Base-by-base conservation (phyloP, 768 basidiomycete genomes). In the Melanogaster broomeanus region DNA sequence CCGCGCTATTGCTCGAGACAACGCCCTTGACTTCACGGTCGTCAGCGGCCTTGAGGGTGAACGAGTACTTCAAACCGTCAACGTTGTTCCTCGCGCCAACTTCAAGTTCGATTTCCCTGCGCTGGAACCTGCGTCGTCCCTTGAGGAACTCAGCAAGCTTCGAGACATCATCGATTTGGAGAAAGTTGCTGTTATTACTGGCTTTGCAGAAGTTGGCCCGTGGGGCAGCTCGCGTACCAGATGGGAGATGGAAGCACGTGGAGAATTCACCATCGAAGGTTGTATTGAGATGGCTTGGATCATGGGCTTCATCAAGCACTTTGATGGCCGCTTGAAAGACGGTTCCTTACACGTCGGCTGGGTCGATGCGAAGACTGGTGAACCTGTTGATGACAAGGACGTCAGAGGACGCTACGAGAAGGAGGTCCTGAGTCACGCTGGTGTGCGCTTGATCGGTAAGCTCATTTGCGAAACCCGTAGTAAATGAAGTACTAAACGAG, bases 201-300 rank as follows among this genome's bases (percentile, higher is more conserved):
- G 97, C 55, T 98, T 92, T 68, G 96, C 90, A 28, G 97, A 99
- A 70, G 93, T 98, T 45, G 90, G 97, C 2, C 97, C 97, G 12
- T 99, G 96, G 95, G 97, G 97, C 58, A 94, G 92, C 65, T 90
- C 96, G 15, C 85, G 97, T 52, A 99, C 97, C 3, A 85, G 97
- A 52, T 99, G 97, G 97, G 97, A 99, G 75, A 98, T 99, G 94
- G 97, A 99, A 68, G 95, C 94, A 41, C 81, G 85, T 41, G 96
- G 97, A n/a, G 87, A 96, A 64, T 88, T 98, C 71, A 94, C 95
- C 2, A 95, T 98, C 61, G 89, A 97, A 69, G 97, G 97, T 18
- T 93, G 92, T 64, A 97, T 99, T 63, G 97, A 99, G 75, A 96
- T 99, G 90, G 95, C 96, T 3, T 99, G 96, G 95, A 87, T 98